phyloP scores from a whole-genome alignment of 1,284 basidiomycete species.

The Irpex rosettiformis region DNA sequence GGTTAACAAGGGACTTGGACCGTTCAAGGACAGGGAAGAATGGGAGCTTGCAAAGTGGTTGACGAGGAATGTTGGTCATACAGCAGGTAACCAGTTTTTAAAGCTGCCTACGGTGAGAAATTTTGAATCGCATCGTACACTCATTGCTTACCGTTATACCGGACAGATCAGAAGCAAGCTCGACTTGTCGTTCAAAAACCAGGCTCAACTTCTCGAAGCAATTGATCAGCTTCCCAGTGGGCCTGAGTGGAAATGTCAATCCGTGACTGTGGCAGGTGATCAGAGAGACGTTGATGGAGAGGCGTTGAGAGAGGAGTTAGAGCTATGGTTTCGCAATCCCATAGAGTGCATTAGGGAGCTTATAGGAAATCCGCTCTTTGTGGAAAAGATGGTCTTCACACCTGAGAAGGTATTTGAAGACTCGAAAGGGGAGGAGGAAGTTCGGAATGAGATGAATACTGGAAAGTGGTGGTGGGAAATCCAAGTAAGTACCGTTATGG shows the following conservation, averaged over 20 bases:
- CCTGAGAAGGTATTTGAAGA: constrained; percentile 22
- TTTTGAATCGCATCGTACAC: no score
- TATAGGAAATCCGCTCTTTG: constrained; percentile 27
- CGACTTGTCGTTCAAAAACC: background rate
- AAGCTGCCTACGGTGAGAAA: constrained; percentile 10
- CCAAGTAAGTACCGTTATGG: constrained; percentile 4
- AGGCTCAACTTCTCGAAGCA: background rate
- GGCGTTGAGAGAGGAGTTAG: constrained; percentile 15
- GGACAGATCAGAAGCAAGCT: background rate
- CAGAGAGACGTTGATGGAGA: background rate
- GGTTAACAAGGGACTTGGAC: background rate
- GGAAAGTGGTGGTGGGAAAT: constrained; percentile 23
- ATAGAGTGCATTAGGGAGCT: constrained; percentile 26
- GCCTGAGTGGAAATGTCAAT: background rate
- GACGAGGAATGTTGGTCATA: constrained; percentile 12
- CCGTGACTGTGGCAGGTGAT: background rate
- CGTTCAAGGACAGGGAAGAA: constrained; percentile 9
- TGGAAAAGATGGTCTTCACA: constrained; percentile 20
- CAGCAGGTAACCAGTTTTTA: constrained; percentile 15
- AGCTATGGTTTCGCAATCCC: constrained; percentile 29
- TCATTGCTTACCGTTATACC: no score
- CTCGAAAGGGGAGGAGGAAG: constrained; percentile 1
- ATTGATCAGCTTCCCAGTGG: background rate
- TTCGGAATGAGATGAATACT: constrained; percentile 20
- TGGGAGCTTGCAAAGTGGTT: constrained; percentile 22